These are phyloP conservation scores for Colletotrichum chlorophyti DNA, from an alignment of 2,329 filamentous ascomycete genomes.

Conservation along the genomic window DNA sequence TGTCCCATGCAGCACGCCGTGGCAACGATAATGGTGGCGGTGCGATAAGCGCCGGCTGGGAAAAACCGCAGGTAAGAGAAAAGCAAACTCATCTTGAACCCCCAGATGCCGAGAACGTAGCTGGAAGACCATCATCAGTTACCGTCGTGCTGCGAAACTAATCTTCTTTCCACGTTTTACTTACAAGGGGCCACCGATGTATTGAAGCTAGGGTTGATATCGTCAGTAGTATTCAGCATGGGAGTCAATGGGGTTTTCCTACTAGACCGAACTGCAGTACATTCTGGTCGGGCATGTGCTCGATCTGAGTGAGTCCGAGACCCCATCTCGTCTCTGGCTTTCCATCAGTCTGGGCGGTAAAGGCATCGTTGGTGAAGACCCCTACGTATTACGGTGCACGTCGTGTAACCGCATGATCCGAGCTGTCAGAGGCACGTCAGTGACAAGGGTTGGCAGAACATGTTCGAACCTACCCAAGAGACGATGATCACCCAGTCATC, in stretches of 20 bases:
- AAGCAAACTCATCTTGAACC: constrained; percentile 54
- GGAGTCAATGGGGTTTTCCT: background rate
- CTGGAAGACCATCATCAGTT: constrained; percentile 31
- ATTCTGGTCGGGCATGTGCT: constrained; percentile 46
- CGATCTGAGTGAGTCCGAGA: constrained; percentile 41
- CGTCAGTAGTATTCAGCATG: accelerated
- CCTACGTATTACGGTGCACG: constrained; percentile 45
- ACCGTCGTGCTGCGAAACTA: background rate
- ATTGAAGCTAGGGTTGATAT: constrained; percentile 41
- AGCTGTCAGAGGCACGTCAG: constrained; percentile 29
- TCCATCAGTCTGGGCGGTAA: background rate
- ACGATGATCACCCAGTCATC: constrained; percentile 31
- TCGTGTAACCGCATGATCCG: constrained; percentile 41
- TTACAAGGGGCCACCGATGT: constrained; percentile 49
- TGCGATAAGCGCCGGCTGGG: constrained; percentile 41
- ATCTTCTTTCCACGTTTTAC: too few relatives aligned
- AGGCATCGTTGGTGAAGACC: background rate
- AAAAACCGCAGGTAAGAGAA: constrained; percentile 53
- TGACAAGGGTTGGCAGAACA: too few relatives aligned
- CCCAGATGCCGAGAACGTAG: constrained; percentile 49
- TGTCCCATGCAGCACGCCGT: constrained; percentile 44
- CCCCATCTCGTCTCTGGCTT: constrained; percentile 50
- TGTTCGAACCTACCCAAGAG: constrained; percentile 36
- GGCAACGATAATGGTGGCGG: constrained; percentile 40
- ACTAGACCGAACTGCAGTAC: constrained; percentile 44